These are phyloP conservation scores for Cadophora sp. DNA, from an alignment of 2,329 filamentous ascomycete genomes.

Conservation along the genomic window DNA sequence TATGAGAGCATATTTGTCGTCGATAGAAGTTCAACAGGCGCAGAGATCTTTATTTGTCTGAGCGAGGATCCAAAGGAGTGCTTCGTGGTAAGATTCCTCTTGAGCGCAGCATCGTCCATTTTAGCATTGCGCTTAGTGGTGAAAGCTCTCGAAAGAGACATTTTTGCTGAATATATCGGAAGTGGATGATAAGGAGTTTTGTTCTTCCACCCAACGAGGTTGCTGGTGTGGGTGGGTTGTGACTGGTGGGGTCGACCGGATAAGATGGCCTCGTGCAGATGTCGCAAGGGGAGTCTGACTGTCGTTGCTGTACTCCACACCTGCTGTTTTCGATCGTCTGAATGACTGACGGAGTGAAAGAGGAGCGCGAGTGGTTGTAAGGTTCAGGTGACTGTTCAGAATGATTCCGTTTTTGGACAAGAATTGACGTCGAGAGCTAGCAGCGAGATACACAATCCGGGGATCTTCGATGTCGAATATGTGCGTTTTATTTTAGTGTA, in stretches of 20 bases:
- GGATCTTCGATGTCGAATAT: neutral
- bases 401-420: slow-evolving; percentile 13
- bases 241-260: slow-evolving; percentile 15
- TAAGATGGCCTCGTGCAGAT: slow-evolving; percentile 7
- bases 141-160: slow-evolving; percentile 73
- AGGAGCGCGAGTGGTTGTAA: slow-evolving; percentile 4
- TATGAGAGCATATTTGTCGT: slow-evolving; percentile 97
- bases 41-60: slow-evolving; percentile 76
- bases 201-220: slow-evolving; percentile 23
- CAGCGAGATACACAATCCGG: neutral
- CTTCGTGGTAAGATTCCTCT: slow-evolving; percentile 41
- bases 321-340: slow-evolving; percentile 13
- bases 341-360: neutral
- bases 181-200: slow-evolving; percentile 18
- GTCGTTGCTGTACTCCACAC: slow-evolving; percentile 12
- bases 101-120: slow-evolving; percentile 38
- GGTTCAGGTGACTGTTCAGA: slow-evolving; percentile 15
- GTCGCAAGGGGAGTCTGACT: slow-evolving; percentile 5
- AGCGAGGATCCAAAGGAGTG: slow-evolving; percentile 36
- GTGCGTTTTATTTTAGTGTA: neutral
- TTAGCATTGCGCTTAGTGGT: slow-evolving; percentile 69
- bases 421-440: slow-evolving; percentile 3
- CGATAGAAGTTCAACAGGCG: slow-evolving; percentile 84
- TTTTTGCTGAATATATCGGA: slow-evolving; percentile 37
- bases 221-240: slow-evolving; percentile 17